A percentile compares a stretch with the other conserved stretches of the same genome.
Conservation (phyloP, 1,139 yeast genomes). For the Torulaspora globosa region DNA sequence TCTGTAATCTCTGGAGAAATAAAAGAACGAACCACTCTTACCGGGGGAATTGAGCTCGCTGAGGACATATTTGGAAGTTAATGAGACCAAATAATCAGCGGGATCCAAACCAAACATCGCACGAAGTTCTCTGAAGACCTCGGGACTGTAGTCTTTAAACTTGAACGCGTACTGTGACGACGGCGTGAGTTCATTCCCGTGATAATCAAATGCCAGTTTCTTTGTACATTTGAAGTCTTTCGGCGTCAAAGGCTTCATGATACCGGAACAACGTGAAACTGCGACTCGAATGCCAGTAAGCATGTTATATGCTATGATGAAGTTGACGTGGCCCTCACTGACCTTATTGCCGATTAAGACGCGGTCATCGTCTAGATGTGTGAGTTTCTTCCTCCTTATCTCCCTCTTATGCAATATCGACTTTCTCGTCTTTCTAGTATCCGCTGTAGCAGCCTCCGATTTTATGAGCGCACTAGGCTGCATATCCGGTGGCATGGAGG, state of each 20-base stretch:
- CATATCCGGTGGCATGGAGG: constrained; percentile 17
- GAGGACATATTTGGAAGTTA: constrained; percentile 87
- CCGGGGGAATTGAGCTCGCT: constrained; percentile 96
- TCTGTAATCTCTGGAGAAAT: constrained; percentile 87
- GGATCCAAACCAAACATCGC: constrained; percentile 82
- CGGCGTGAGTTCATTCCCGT: constrained; percentile 88
- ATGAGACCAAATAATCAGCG: constrained; percentile 88
- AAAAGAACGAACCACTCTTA: constrained; percentile 92
- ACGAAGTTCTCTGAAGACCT: constrained; percentile 84
- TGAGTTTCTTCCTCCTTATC: constrained; percentile 34
- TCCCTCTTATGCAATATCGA: constrained; percentile 33
- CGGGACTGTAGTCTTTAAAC: constrained; percentile 94
- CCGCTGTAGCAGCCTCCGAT: constrained; percentile 33
- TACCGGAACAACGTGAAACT: constrained; percentile 85
- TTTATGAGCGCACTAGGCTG: constrained; percentile 23
- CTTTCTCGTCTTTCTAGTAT: constrained; percentile 35
- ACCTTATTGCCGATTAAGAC: constrained; percentile 78
- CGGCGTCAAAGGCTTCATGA: constrained; percentile 66
- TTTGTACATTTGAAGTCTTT: constrained; percentile 67
- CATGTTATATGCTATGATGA: constrained; percentile 94
- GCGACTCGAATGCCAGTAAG: constrained; percentile 94
- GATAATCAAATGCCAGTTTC: constrained; percentile 79
- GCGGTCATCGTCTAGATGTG: constrained; percentile 51
- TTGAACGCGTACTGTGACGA: constrained; percentile 87
- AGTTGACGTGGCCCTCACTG: constrained; percentile 88